Conservation (phyloP, 805 yeast genomes). For the Komagataella pseudopastoris region DNA sequence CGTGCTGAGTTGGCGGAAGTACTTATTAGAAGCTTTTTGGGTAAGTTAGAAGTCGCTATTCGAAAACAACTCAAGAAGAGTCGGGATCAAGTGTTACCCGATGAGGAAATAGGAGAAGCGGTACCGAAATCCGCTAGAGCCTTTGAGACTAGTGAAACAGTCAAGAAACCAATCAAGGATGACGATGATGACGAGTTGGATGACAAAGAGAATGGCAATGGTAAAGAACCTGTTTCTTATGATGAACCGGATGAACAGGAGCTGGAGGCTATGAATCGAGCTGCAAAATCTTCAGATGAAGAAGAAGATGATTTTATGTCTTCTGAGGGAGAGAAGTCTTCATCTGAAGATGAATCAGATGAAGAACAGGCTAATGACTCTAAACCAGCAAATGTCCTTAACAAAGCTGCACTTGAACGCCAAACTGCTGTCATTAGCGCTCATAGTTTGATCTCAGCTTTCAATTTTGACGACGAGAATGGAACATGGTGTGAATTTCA, state of each 20-base stretch:
- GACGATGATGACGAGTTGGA: slow-evolving; percentile 47
- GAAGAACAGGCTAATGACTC: slow-evolving; percentile 1
- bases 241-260: slow-evolving; percentile 96
- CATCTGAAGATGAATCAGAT: slow-evolving; percentile 10
- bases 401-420: slow-evolving; percentile 65
- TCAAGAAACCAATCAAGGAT: slow-evolving; percentile 14
- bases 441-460: slow-evolving; percentile 62
- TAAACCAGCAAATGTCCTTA: slow-evolving; percentile 18
- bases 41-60: slow-evolving; percentile 57
- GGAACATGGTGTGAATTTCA: slow-evolving; percentile 94
- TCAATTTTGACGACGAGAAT: slow-evolving; percentile 76
- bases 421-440: slow-evolving; percentile 68
- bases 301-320: slow-evolving; percentile 30
- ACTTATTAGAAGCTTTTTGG: slow-evolving; percentile 51
- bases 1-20: slow-evolving; percentile 66
- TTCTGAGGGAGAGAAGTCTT: slow-evolving; percentile 18
- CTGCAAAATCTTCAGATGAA: slow-evolving; percentile 67
- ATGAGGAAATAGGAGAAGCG: slow-evolving; percentile 56
- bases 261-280: slow-evolving; percentile 75
- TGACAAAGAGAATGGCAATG: slow-evolving; percentile 43
- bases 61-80: slow-evolving; percentile 63
- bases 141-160: slow-evolving; percentile 15
- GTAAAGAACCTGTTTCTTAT: slow-evolving; percentile 81
- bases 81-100: slow-evolving; percentile 32
- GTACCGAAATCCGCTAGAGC: slow-evolving; percentile 42